Evolutionary conservation across 75 land plant species (phyloP).

Genomic region (Picea glauca): DNA sequence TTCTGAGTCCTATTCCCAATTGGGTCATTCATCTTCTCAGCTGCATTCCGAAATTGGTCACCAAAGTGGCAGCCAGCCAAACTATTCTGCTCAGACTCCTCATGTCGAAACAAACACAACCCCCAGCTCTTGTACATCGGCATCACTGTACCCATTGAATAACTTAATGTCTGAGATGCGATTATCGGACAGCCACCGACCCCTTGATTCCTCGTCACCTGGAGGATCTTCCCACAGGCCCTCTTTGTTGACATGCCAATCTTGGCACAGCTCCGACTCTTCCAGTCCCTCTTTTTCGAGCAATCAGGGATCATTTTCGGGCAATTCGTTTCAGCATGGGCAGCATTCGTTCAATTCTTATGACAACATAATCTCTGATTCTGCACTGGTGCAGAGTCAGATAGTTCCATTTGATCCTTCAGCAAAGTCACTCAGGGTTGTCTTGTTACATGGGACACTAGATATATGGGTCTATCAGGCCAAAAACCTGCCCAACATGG

Average conservation of each 20-base stretch:
- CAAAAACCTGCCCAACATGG: slow-evolving; percentile 84
- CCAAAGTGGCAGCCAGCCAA: not conserved
- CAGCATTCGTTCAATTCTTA: not conserved
- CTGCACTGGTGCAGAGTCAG: not conserved
- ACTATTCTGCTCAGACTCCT: not conserved
- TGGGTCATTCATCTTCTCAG: not conserved
- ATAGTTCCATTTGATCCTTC: not conserved
- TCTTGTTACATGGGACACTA: slow-evolving; percentile 70
- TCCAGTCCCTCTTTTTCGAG: not conserved
- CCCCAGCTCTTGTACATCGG: not conserved
- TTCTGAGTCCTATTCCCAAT: not conserved
- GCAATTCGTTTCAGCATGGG: slow-evolving; percentile 4
- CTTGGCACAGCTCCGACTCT: not conserved
- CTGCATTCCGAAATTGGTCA: not conserved
- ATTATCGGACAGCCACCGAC: slow-evolving; percentile 2
- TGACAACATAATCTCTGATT: not conserved
- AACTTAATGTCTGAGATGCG: not conserved
- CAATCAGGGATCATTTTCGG: slow-evolving; percentile 6
- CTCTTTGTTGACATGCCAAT: not conserved
- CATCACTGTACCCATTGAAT: not conserved
- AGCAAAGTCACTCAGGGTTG: slow-evolving; percentile 28
- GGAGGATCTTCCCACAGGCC: slow-evolving; percentile 5
- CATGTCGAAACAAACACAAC: not conserved
- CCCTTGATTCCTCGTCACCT: not conserved
- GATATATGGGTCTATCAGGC: slow-evolving; percentile 65